Evolutionary conservation across 805 yeast genomes (phyloP), one percentile per base, ranked within the genome.

Genomic region (Metschnikowia picachoensis): DNA sequence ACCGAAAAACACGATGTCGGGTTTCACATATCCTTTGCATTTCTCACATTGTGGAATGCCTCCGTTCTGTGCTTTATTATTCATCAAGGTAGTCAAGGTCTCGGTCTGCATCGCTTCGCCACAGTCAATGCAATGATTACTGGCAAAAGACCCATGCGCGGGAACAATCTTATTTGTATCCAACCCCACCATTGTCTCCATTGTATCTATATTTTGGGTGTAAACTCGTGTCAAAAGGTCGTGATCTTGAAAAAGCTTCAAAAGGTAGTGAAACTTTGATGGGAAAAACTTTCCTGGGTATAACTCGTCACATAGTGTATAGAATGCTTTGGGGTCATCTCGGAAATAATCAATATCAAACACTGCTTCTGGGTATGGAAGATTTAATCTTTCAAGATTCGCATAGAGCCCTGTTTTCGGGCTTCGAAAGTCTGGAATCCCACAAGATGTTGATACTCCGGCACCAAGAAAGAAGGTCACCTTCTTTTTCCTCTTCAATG

Each of bases 341-440:
- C 75, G 68, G 65, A 89, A 88, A 61, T 79, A 92, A 15, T 83
- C 91, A 35, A 92, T 83, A 60, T 91, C 97, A 62, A 92, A 92
- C 1, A 92, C 97, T 0, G 97, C 97, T 61, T 92, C 99, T 0
- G 97, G 94, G 61, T 80, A 90, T 6, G 98, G 98, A 40, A 92
- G 69, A 31, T 87, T 75, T 33, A 91, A 72, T 52, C 80, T 74
- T 16, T 84, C 74, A 42, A 92, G 70, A 61, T 92, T 92, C 52
- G 90, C 79, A 59, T 92, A 92, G 7, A 92, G 74, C 0, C 95
- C 95, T 1, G 98, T 92, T 36, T 80, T 78, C 1, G 97, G 97
- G 15, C 95, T 82, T 55, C 98, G 73, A 63, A 92, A 92, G 63
- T 92, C 99, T 0, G 98, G 99, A 38, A 91, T 92, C 0, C 98